phyloP scores from a whole-genome alignment of 2,329 filamentous ascomycete species.

The Fusarium metavorans region DNA sequence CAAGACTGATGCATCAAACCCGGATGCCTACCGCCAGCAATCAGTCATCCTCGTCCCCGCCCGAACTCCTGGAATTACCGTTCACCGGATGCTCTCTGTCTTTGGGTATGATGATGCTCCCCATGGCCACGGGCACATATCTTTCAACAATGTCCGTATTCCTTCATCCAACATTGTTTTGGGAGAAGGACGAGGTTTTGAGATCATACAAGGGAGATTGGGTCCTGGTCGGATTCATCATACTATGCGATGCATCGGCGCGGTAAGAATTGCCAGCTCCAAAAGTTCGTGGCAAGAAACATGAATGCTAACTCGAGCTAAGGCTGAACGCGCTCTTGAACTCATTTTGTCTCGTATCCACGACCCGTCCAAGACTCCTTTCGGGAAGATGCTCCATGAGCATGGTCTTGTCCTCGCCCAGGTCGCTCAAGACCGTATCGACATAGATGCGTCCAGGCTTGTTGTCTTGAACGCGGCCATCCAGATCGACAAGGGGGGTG shows the following conservation, averaged over 20 bases:
- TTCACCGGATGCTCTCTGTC: neutral
- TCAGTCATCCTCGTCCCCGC: neutral
- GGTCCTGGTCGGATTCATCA: slow-evolving; percentile 11
- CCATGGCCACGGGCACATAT: neutral
- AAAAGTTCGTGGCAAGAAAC: neutral
- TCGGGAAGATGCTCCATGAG: neutral
- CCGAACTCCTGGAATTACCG: neutral
- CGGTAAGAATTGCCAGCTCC: neutral
- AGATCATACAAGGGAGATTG: slow-evolving; percentile 6
- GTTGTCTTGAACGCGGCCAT: neutral
- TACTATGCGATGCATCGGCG: slow-evolving; percentile 3
- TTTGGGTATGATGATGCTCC: neutral
- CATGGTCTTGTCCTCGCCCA: neutral
- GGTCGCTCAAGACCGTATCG: neutral
- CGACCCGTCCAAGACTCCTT: neutral
- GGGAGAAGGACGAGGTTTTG: slow-evolving; percentile 1
- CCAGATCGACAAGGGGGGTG: neutral
- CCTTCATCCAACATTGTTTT: neutral
- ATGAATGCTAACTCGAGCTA: neutral
- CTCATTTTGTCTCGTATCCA: neutral
- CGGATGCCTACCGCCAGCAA: neutral
- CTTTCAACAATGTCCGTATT: neutral
- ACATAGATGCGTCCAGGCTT: neutral
- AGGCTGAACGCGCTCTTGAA: neutral
- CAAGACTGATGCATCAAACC: neutral